Base-by-base conservation (phyloP, 352 stramenopile genomes). In the Phytophthora hybrid region DNA sequence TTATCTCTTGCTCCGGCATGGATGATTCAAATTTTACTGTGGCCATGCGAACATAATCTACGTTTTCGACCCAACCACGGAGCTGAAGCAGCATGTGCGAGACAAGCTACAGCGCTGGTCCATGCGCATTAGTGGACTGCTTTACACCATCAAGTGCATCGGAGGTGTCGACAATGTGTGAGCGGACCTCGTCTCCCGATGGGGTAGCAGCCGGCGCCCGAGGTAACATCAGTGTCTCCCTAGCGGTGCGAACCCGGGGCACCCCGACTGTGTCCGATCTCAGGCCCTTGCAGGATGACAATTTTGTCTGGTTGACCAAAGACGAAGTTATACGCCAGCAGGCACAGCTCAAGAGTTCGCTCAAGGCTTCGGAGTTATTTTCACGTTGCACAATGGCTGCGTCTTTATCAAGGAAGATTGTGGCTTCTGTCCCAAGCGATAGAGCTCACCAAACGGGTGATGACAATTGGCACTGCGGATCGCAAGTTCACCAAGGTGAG, bases 391-490 rank as follows among this genome's bases (percentile, higher is more conserved):
- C 37, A 16, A 44, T 44, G 37, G 37, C 37, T 44, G 9, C 37
- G 13, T 44, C 37, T 16, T 44, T 11, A 44, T 44, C 13, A 7
- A 44, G 37, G 37, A 5, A 44, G 37, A 16, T 13, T 44, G 37
- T 44, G 37, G 37, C 8, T 44, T 11, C 9, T 9, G 37, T 44
- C 37, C 13, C 37, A 44, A 44, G 8, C 37, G 37, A 18, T 7
- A 7, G 37, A 44, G 37, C 21, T 65, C 16, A 19, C 65, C 6
- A 14, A 59, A 10, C 64, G 64, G 7, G 31, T 59, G 4, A 9
- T 67, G 6, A 29, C 68, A 31, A 41, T 73, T 11, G 52, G 10
- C 66, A 69, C 19, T 69, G 44, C 18, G 44, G 44, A 52, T 21
- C 13, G 14, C 44, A 26, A n/a, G 44, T 9, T 23, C 59, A 73